Evolutionary conservation across 2,329 filamentous ascomycete genomes (phyloP).

Genomic region (Aspergillus sp.): DNA sequence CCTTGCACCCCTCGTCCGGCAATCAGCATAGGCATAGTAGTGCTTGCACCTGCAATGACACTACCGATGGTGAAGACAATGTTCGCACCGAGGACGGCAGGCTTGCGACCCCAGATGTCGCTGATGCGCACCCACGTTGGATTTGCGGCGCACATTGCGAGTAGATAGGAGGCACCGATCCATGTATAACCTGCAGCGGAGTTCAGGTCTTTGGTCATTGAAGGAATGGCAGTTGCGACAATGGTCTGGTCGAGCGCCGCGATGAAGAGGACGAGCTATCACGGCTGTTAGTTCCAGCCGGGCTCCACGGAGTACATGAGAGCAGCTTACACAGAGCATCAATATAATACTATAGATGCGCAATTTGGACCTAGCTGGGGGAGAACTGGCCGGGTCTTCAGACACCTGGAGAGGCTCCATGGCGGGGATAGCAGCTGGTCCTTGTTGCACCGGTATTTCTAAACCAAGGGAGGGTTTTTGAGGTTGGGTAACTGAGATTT

Average conservation of each 20-base stretch:
- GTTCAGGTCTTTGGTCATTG: background rate
- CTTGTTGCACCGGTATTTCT: background rate
- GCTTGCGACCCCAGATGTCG: conserved; percentile 11
- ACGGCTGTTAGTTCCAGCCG: background rate
- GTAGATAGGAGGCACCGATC: conserved; percentile 6
- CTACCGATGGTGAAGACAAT: conserved; percentile 49
- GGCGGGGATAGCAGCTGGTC: background rate
- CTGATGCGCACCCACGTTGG: conserved; percentile 3
- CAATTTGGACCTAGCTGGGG: background rate
- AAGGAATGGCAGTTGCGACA: conserved; percentile 4
- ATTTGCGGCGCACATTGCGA: background rate
- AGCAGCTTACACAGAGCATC: background rate
- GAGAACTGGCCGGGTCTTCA: background rate
- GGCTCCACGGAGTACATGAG: background rate
- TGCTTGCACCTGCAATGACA: conserved; percentile 49
- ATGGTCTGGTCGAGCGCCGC: conserved; percentile 10
- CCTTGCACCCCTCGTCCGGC: conserved; percentile 54
- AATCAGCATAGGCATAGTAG: conserved; percentile 53
- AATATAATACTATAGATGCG: background rate
- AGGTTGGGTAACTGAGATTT: background rate
- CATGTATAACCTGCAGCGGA: conserved; percentile 11
- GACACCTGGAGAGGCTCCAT: background rate
- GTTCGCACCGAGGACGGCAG: conserved; percentile 31
- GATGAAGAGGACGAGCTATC: conserved; percentile 2
- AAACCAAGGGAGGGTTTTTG: background rate